Percentiles rank a stretch among this genome's conserved stretches.
Conservation (phyloP, 257 asterid species). For the Prunella vulgaris region DNA sequence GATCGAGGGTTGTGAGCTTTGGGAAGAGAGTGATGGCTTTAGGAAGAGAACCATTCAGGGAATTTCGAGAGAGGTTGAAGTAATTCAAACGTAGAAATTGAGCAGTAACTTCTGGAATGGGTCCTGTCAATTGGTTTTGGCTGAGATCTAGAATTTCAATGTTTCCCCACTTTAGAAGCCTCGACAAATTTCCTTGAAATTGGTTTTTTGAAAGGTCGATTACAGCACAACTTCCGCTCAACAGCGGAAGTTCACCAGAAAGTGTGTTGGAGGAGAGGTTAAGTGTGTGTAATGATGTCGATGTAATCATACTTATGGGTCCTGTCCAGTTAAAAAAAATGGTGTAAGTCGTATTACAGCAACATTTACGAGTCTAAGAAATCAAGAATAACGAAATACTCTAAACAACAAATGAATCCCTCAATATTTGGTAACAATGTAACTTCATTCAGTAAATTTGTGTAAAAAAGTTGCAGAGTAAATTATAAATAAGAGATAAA, state of each 20-base stretch:
- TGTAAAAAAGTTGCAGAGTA: not conserved
- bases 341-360: not conserved
- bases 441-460: not conserved
- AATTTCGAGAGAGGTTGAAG: constrained; percentile 73
- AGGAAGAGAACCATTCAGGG: constrained; percentile 62
- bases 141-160: constrained; percentile 83
- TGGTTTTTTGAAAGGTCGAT: constrained; percentile 72
- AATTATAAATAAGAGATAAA: not conserved
- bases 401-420: not conserved
- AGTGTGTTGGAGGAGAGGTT: constrained; percentile 79
- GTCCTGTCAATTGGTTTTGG: constrained; percentile 62
- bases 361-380: no score
- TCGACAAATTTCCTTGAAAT: constrained; percentile 63
- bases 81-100: constrained; percentile 73
- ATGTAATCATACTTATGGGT: constrained; percentile 65
- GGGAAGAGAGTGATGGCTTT: constrained; percentile 56
- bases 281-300: constrained; percentile 63
- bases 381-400: no score
- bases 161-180: constrained; percentile 80
- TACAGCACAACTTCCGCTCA: constrained; percentile 72
- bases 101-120: constrained; percentile 69
- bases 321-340: constrained; percentile 41
- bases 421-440: not conserved
- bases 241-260: constrained; percentile 78
- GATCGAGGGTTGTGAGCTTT: constrained; percentile 65